Base-by-base conservation (phyloP, 176 grass and related monocot genomes). In the Oryza glaberrima region DNA sequence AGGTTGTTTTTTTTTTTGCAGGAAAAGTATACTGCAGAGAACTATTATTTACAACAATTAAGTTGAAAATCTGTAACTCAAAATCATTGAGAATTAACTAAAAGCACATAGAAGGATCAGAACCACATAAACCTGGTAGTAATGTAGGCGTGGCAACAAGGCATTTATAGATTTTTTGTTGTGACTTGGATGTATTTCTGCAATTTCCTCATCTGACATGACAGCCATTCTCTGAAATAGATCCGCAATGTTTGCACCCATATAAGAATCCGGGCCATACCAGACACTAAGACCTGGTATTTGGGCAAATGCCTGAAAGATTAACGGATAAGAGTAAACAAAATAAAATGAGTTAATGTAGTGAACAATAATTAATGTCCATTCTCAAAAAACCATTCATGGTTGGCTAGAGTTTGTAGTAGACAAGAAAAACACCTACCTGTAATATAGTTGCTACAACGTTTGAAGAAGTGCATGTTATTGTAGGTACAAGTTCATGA, bases 181-280 rank as follows among this genome's bases (percentile, higher is more conserved):
- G 72, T 98, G 96, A 70, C 86, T 82, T 77, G 83, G 85, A 92
- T 98, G 93, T 90, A 98, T 90, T 79, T 80, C 78, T 89, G 86
- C 77, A n/a, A 98, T 95, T 84, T 98, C 96, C 90, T 90, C 91
- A 89, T 95, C 96, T 47, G 93, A 85, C 88, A 98, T 93, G 36
- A 78, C 73, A 87, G 81, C 73, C 96, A 98, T 98, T 85, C 94
- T 92, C 65, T 90, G 86, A 90, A 98, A 92, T 72, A 98, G 88
- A 65, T 98, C 93, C 5, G 74, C 93, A 82, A 98, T 98, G 83
- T 98, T 98, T 35, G 89, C 96, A 82, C 96, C 96, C 96, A 98
- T 98, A 77, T 98, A 98, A 72, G 96, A 98, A 94, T 98, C 96
- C 85, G 96, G 96, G 73, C 96, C 96, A 83, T 98, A 98, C 87